Base-by-base conservation (phyloP, 2,329 filamentous ascomycete genomes). In the Cyclaneusma minus region DNA sequence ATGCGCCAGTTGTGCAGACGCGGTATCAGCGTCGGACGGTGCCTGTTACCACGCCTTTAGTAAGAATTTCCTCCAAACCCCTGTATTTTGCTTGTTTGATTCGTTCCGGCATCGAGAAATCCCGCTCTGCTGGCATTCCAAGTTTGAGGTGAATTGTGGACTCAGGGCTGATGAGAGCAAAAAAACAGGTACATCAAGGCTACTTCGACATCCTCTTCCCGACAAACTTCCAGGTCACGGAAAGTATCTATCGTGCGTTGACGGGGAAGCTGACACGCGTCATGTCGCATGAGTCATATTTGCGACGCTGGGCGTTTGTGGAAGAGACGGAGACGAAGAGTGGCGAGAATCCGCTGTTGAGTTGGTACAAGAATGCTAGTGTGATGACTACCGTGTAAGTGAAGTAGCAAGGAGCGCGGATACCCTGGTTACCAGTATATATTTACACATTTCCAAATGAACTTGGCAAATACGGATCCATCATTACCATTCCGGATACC, bases 151-250 rank as follows among this genome's bases (percentile, higher is more conserved):
- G n/a, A n/a, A n/a, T n/a, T n/a, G n/a, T n/a, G n/a, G n/a, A n/a
- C n/a, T n/a, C n/a, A n/a, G n/a, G n/a, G n/a, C n/a, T n/a, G n/a
- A 11, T 13, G 13, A 1, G 5, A 27, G n/a, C 11, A 30, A 29
- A 35, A 11, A 16, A 24, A 13, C 36, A 91, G 82, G 82, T 94
- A 24, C 85, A 95, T 50, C 91, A 98, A 57, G 91, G 89, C 23
- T 95, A 93, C 54, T 98, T 98, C 48, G 91, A 98, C 49, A 94
- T 98, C 42, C 74, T 98, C 47, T 98, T 98, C 56, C 89, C 89
- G 1, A 98, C 89, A 7, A 79, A 98, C 52, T 98, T 98, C 48
- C 64, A 68, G 35, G 76, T 92, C 38, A 77, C 89, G 53, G 84
- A 95, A 52, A 74, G 83, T 42, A 72, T 95, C 40, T 98, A 98